These are phyloP conservation scores for Ogataea angusta DNA, from an alignment of 805 yeast genomes.

Conservation along the genomic window DNA sequence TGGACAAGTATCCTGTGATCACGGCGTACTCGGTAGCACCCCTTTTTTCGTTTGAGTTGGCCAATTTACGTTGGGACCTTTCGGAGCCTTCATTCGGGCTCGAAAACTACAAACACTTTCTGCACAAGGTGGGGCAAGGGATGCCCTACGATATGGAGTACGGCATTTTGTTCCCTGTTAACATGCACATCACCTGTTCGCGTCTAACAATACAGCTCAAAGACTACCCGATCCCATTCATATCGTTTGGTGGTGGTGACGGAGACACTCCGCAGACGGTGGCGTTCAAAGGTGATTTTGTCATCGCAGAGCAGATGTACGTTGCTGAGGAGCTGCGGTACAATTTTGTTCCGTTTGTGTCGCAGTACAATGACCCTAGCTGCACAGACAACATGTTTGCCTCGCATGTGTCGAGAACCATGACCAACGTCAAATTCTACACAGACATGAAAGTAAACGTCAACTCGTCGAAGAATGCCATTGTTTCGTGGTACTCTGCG, in stretches of 20 bases:
- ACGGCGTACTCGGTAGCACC: conserved; percentile 42
- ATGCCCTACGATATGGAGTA: conserved; percentile 52
- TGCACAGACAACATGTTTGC: conserved; percentile 51
- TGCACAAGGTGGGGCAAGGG: conserved; percentile 42
- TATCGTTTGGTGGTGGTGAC: conserved; percentile 49
- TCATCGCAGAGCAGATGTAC: conserved; percentile 57
- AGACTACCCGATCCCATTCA: conserved; percentile 57
- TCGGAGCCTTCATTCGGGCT: conserved; percentile 51
- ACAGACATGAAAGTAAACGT: conserved; percentile 47
- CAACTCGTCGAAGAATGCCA: conserved; percentile 44
- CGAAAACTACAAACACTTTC: conserved; percentile 43
- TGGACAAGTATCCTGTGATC: conserved; percentile 29
- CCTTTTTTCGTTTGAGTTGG: conserved; percentile 48
- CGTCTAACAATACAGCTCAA: conserved; percentile 43
- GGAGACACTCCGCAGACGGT: conserved; percentile 34
- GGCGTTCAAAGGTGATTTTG: conserved; percentile 44
- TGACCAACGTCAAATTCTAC: conserved; percentile 58
- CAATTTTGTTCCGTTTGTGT: conserved; percentile 51
- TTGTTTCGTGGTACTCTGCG: conserved; percentile 62
- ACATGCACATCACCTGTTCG: conserved; percentile 42
- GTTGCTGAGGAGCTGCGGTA: conserved; percentile 42
- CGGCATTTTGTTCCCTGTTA: conserved; percentile 53
- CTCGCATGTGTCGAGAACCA: conserved; percentile 54
- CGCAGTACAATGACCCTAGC: conserved; percentile 28
- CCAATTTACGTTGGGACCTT: conserved; percentile 46